Conservation (phyloP, 495 filamentous ascomycete genomes). For the Niebla homalea region DNA sequence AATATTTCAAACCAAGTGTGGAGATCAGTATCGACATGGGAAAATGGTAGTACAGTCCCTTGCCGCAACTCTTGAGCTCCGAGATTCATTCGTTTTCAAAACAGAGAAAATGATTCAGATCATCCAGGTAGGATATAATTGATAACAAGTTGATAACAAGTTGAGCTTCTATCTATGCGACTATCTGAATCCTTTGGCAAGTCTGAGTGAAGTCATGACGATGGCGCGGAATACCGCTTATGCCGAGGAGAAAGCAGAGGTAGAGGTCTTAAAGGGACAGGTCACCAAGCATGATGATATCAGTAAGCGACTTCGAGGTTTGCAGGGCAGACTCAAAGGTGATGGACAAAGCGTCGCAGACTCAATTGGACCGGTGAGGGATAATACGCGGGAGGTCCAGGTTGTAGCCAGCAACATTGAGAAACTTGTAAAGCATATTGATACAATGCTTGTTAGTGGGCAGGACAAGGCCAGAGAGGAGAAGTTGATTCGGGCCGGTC, state of each 20-base stretch:
- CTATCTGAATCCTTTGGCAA: neutral
- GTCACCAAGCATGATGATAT: constrained; percentile 55
- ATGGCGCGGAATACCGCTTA: constrained; percentile 39
- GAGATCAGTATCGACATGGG: too few species aligned
- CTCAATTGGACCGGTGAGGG: constrained; percentile 83
- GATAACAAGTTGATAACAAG: neutral
- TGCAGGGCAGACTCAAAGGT: constrained; percentile 67
- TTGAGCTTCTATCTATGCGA: neutral
- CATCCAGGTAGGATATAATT: too few species aligned
- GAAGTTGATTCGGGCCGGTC: constrained; percentile 73
- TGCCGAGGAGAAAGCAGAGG: constrained; percentile 60
- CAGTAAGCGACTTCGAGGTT: constrained; percentile 87
- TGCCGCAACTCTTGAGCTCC: too few species aligned
- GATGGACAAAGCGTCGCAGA: constrained; percentile 82
- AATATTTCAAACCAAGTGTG: too few species aligned
- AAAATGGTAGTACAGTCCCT: too few species aligned
- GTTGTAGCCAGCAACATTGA: constrained; percentile 80
- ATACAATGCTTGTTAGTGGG: constrained; percentile 72
- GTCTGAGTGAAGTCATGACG: constrained; percentile 26
- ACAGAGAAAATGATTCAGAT: too few species aligned
- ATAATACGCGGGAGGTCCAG: constrained; percentile 81
- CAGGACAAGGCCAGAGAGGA: constrained; percentile 84
- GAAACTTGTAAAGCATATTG: constrained; percentile 69
- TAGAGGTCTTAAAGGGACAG: constrained; percentile 54
- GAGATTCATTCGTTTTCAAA: too few species aligned